phyloP scores from a whole-genome alignment of 2,329 filamentous ascomycete genomes.

The Cordyceps militaris region DNA sequence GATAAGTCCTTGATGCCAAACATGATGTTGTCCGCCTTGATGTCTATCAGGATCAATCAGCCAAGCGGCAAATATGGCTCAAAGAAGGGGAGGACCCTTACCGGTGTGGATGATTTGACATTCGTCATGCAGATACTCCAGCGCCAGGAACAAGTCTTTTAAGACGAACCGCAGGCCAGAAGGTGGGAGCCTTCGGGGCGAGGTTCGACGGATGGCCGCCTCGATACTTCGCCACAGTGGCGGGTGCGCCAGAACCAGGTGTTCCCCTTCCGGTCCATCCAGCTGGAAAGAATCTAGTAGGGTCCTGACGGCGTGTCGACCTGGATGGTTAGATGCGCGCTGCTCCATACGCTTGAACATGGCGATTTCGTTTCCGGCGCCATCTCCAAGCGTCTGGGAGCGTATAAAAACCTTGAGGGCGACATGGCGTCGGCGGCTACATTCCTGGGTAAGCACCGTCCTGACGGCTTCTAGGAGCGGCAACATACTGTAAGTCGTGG shows the following conservation, averaged over 20 bases:
- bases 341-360: neutral
- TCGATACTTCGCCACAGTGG: neutral
- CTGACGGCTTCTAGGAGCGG: neutral
- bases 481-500: slow-evolving; percentile 3
- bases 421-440: neutral
- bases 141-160: slow-evolving; percentile 26
- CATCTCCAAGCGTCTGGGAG: neutral
- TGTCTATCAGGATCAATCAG: neutral
- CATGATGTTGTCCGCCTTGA: slow-evolving; percentile 1
- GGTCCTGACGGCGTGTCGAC: neutral
- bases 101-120: slow-evolving; percentile 37
- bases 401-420: neutral
- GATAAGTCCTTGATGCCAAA: neutral
- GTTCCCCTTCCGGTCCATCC: neutral
- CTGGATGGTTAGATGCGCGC: neutral
- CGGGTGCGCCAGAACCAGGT: neutral
- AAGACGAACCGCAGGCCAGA: slow-evolving; percentile 19
- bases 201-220: neutral
- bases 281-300: neutral
- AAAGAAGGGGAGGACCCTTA: slow-evolving; percentile 11
- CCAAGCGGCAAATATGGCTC: neutral
- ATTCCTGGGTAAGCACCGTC: neutral
- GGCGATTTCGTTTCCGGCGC: neutral
- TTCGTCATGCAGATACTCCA: slow-evolving; percentile 34
- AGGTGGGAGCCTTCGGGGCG: neutral